Conservation (phyloP, 1,284 basidiomycete genomes). For the Microbotryum lychnidis-dioicae region DNA sequence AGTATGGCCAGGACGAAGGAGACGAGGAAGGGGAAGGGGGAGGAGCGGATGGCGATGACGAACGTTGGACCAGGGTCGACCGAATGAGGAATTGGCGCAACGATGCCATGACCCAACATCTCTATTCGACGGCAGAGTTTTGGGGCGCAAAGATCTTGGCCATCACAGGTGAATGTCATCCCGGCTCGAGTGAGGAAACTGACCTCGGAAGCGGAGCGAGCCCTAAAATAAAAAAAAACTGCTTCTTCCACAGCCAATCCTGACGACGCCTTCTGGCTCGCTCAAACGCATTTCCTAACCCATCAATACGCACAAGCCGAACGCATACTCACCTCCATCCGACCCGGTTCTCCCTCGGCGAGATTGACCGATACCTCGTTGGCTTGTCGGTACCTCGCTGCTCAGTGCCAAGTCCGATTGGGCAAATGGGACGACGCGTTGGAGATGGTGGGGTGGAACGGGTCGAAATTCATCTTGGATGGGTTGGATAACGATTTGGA, state of each 20-base stretch:
- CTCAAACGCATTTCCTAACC: constrained; percentile 91
- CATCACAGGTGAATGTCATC: constrained; percentile 70
- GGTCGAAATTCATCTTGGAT: background rate
- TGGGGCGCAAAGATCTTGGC: constrained; percentile 96
- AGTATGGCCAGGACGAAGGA: constrained; percentile 41
- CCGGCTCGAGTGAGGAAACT: background rate
- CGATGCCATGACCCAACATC: constrained; percentile 94
- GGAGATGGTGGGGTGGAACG: constrained; percentile 76
- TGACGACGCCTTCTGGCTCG: constrained; percentile 98
- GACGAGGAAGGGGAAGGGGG: constrained; percentile 46
- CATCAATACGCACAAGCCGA: constrained; percentile 92
- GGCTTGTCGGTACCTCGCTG: constrained; percentile 85
- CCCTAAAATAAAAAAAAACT: no score
- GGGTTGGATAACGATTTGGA: no score
- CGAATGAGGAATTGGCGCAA: constrained; percentile 95
- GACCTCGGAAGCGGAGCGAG: background rate
- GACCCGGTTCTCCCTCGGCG: constrained; percentile 8
- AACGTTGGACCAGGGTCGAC: constrained; percentile 69
- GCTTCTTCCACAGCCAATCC: constrained; percentile 58
- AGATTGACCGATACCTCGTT: constrained; percentile 78
- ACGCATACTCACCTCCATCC: constrained; percentile 60
- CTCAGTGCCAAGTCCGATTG: constrained; percentile 85
- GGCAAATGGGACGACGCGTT: constrained; percentile 89
- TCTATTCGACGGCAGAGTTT: constrained; percentile 94
- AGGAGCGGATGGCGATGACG: constrained; percentile 43